Percentiles rank a stretch among this genome's conserved stretches.
Conservation (phyloP, 371 early-diverging fungal genomes). For the Chytridiales sp. region DNA sequence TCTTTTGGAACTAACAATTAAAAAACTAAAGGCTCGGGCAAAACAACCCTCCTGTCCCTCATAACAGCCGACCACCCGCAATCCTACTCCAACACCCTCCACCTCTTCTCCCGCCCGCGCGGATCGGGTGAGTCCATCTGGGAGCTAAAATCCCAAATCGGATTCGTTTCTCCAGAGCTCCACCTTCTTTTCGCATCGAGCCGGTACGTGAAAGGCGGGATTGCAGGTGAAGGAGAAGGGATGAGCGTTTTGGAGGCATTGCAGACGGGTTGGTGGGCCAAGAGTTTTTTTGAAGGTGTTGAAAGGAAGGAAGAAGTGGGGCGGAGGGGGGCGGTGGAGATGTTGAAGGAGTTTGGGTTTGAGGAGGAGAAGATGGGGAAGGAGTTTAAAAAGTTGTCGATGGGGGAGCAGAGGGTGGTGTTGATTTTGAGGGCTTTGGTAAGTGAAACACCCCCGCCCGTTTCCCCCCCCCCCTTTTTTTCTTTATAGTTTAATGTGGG, state of each 20-base stretch:
- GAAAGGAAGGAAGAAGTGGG: neutral
- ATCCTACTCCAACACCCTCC: slow-evolving; percentile 59
- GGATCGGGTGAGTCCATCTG: slow-evolving; percentile 59
- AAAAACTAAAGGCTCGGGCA: slow-evolving; percentile 50
- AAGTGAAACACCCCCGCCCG: too few species aligned
- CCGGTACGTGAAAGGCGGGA: slow-evolving; percentile 23
- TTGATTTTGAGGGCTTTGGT: slow-evolving; percentile 56
- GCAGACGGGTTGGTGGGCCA: slow-evolving; percentile 1
- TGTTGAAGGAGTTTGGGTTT: slow-evolving; percentile 52
- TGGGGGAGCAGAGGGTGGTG: slow-evolving; percentile 59
- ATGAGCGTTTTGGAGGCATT: neutral
- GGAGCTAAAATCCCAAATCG: slow-evolving; percentile 56
- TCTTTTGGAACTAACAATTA: slow-evolving; percentile 2
- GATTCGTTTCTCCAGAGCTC: slow-evolving; percentile 59
- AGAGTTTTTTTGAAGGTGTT: too few species aligned
- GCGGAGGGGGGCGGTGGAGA: slow-evolving; percentile 20
- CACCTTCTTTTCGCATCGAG: slow-evolving; percentile 56
- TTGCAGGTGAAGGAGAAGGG: neutral
- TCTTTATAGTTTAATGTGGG: too few species aligned
- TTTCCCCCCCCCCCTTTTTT: too few species aligned
- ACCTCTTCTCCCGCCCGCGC: slow-evolving; percentile 57
- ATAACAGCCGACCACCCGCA: slow-evolving; percentile 65
- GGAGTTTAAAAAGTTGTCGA: slow-evolving; percentile 46
- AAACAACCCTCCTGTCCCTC: slow-evolving; percentile 62
- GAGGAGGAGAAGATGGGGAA: slow-evolving; percentile 27